Percentiles rank a stretch among this genome's conserved stretches.
Conservation (phyloP, 176 grass and related monocot species). For the Phoenix roebelenii region DNA sequence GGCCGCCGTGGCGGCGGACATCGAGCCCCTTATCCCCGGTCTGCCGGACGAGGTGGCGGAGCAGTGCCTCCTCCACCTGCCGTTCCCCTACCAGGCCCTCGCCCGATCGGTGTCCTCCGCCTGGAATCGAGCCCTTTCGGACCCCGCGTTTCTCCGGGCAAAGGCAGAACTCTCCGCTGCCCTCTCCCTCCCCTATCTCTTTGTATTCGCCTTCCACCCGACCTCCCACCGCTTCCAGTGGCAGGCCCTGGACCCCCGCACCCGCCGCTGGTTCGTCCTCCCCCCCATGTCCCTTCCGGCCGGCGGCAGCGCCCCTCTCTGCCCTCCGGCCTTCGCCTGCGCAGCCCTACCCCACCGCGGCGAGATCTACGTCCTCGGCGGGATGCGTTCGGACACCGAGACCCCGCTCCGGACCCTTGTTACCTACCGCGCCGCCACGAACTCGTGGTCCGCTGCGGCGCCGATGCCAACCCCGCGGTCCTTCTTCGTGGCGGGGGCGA, state of each 20-base stretch:
- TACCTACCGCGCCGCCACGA: slow-evolving; percentile 20
- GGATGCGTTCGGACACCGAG: slow-evolving; percentile 15
- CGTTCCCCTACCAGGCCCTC: slow-evolving; percentile 86
- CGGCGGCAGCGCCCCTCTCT: slow-evolving; percentile 5
- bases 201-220: slow-evolving; percentile 76
- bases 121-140: slow-evolving; percentile 78
- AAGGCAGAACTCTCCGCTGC: background rate
- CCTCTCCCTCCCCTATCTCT: slow-evolving; percentile 58
- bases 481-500: slow-evolving; percentile 22
- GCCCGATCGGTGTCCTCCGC: slow-evolving; percentile 75
- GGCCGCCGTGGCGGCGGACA: background rate
- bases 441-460: slow-evolving; percentile 18
- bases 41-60: slow-evolving; percentile 91
- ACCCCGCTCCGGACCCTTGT: slow-evolving; percentile 10
- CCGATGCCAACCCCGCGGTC: slow-evolving; percentile 17
- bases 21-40: slow-evolving; percentile 63
- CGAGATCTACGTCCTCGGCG: slow-evolving; percentile 83
- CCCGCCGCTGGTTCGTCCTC: slow-evolving; percentile 57
- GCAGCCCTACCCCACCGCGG: slow-evolving; percentile 52
- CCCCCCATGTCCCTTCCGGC: slow-evolving; percentile 46
- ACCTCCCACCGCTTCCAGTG: slow-evolving; percentile 74
- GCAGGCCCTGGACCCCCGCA: slow-evolving; percentile 69
- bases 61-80: slow-evolving; percentile 93
- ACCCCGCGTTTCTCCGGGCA: slow-evolving; percentile 21
- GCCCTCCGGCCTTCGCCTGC: slow-evolving; percentile 46